Base-by-base conservation (phyloP, 2,329 filamentous ascomycete genomes). In the Trichoderma koningiopsis region DNA sequence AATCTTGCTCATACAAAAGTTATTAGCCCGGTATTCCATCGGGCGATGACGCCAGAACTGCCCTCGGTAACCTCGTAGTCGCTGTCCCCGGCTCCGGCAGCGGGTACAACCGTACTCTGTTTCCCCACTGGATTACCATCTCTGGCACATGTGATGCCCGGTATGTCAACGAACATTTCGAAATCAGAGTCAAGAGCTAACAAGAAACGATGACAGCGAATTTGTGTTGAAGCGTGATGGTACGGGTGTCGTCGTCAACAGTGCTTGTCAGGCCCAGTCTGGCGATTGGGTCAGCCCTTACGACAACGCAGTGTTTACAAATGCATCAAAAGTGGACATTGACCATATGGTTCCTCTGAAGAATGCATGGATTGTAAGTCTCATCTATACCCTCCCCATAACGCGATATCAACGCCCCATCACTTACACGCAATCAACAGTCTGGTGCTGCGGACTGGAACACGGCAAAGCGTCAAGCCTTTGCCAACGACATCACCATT, bases 311-410 rank as follows among this genome's bases (percentile, higher is more conserved):
- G 88, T 84, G 1, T 93, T 91, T 90, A 90, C 87, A 0, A 81
- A 83, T 0, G 87, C 91, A 1, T 86, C 84, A 22, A 91, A 94
- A 73, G 78, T 96, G 1, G 92, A 95, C 73, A 95, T 96, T 70
- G 93, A 96, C 78, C 93, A 96, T 77, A 85, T 96, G 80, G 91
- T 96, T 3, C 92, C 93, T 0, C 78, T 96, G 71, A 90, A 90
- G 76, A 93, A 94, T 75, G 92, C 92, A 5, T 95, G 92, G 92
- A 88, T 91, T 71, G 87, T 89, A 73, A 75, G 83, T 79, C 33
- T 13, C 35, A 3, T 55, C 52, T 47, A 47, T 22, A 37, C 1
- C 3, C 13, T 29, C 24, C 22, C 37, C 11, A 11, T 4, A 27
- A 31, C 37, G 27, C 33, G 14, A 52, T 37, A 24, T 24, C 33